phyloP scores from a whole-genome alignment of 192 early-diverging fungal genomes.

The Backusella circina region DNA sequence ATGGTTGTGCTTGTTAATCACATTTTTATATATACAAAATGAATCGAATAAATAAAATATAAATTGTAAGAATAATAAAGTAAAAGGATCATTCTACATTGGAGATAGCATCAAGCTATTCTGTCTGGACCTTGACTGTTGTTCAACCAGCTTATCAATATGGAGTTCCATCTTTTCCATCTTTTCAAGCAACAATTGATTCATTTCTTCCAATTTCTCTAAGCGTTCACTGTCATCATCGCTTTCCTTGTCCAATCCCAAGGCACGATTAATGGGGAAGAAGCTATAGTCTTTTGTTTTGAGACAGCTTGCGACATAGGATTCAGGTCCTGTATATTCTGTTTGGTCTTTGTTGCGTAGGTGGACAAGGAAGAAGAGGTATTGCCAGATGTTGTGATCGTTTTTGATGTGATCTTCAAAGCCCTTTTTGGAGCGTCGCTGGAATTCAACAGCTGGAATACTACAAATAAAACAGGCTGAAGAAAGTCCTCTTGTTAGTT shows the following conservation, averaged over 20 bases:
- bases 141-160: slow-evolving; percentile 12
- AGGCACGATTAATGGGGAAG: slow-evolving; percentile 25
- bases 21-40: not conserved
- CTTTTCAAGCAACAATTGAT: not conserved
- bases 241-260: slow-evolving; percentile 5
- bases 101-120: slow-evolving; percentile 22
- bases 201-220: slow-evolving; percentile 22
- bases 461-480: slow-evolving; percentile 27
- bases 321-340: slow-evolving; percentile 22
- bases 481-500: not conserved
- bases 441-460: slow-evolving; percentile 25
- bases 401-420: slow-evolving; percentile 28
- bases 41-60: not conserved
- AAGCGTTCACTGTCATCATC: slow-evolving; percentile 16
- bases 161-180: slow-evolving; percentile 12
- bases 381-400: slow-evolving; percentile 29
- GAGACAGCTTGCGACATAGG: slow-evolving; percentile 19
- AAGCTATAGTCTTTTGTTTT: slow-evolving; percentile 21
- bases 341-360: slow-evolving; percentile 17
- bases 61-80: not conserved
- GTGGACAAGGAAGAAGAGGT: slow-evolving; percentile 24
- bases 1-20: slow-evolving; percentile 66
- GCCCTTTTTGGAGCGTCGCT: slow-evolving; percentile 17
- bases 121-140: not conserved
- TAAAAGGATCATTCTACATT: not conserved